phyloP scores from a whole-genome alignment of 2,329 filamentous ascomycete species.

The Cytospora paraplurivora region DNA sequence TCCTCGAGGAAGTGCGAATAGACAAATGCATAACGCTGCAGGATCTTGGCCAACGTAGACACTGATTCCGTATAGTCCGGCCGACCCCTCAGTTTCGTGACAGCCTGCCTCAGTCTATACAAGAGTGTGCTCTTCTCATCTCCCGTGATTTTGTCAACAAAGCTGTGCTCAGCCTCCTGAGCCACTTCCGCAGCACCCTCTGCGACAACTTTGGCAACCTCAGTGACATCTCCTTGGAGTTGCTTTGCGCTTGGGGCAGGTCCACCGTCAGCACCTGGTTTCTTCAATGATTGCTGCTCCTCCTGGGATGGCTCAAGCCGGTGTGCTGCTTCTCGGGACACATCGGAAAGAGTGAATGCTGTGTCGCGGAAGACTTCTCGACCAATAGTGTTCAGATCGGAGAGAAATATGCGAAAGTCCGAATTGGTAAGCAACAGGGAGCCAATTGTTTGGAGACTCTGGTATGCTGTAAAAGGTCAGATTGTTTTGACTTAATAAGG shows the following conservation, averaged over 20 bases:
- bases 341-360: constrained; percentile 74
- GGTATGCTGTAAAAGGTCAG: constrained; percentile 60
- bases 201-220: constrained; percentile 55
- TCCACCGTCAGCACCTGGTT: constrained; percentile 51
- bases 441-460: constrained; percentile 80
- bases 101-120: constrained; percentile 73
- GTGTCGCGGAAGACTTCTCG: constrained; percentile 87
- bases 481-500: too few species aligned
- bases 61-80: constrained; percentile 87
- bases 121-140: constrained; percentile 74
- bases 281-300: constrained; percentile 57
- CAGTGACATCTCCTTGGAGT: constrained; percentile 58
- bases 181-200: constrained; percentile 58
- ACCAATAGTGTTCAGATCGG: constrained; percentile 76
- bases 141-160: constrained; percentile 71
- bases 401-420: constrained; percentile 84
- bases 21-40: constrained; percentile 75
- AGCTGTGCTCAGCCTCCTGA: constrained; percentile 66
- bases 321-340: constrained; percentile 73
- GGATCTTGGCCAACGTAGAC: constrained; percentile 71
- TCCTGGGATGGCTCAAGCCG: constrained; percentile 69
- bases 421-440: constrained; percentile 86
- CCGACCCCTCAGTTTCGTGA: constrained; percentile 72
- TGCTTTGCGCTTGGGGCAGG: constrained; percentile 61
- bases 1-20: constrained; percentile 76